Base-by-base conservation (phyloP, 768 basidiomycete genomes). In the Termitomyces sp. region DNA sequence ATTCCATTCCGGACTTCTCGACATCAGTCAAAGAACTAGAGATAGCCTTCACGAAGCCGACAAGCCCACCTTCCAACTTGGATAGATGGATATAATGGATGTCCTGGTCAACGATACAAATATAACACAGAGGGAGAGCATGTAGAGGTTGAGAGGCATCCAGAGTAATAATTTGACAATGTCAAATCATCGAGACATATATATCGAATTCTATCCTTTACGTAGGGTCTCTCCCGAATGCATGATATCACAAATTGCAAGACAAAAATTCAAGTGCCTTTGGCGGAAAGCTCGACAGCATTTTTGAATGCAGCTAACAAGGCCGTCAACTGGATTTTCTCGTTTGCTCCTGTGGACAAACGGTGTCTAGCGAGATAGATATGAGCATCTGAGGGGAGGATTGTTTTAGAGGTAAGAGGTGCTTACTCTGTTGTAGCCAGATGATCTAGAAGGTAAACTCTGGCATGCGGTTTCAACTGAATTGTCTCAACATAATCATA, bases 371-470 rank as follows among this genome's bases (percentile, higher is more conserved):
- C 61, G 15, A 24, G 20, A 22, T 15, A 33, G 20, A 22, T 15
- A 33, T 16, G 12, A 39, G 56, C 15, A 31, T 45, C 46, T 37
- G 16, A 45, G 22, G 37, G 18, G 46, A 39, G 33, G 39, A 49
- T 33, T 9, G 10, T 18, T 39, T 26, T 20, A 41, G 42, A 42
- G 39, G 8, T 44, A 78, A 41, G 42, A 42, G 39, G 8, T 44
- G 78, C 92, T 68, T 70, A 98, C 95, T 99, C 97, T 54, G 85
- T 90, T n/a, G 88, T 89, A n/a, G 95, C 94, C 22, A 99, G 72
- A 62, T 94, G 86, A 68, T 98, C 97, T 22, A 99, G 73, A 8
- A 99, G 78, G 67, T 97, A 98, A 34, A 95, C 84, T 47, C 93
- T 78, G n/a, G 91, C 89, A 55, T 90, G 83, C 8, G 89, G 81